phyloP scores from a whole-genome alignment of 768 basidiomycete genomes.

The Glaciozyma antarctica region DNA sequence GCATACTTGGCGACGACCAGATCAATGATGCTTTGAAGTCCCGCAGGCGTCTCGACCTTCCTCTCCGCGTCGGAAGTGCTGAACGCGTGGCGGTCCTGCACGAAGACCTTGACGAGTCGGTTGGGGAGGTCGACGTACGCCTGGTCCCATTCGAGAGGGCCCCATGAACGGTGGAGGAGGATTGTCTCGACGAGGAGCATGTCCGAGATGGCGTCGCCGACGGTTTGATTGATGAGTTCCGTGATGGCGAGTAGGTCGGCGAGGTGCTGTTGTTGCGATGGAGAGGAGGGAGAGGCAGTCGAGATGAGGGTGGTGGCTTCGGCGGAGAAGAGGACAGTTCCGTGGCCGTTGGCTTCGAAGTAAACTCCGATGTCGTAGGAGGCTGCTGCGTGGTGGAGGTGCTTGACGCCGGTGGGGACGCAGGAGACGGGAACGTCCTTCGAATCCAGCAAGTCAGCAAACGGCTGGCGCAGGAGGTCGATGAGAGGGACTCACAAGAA shows the following conservation, averaged over 20 bases:
- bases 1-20: constrained; percentile 66
- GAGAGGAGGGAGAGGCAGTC: constrained; percentile 3
- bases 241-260: constrained; percentile 56
- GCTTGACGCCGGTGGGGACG: constrained; percentile 92
- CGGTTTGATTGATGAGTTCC: constrained; percentile 89
- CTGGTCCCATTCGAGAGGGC: constrained; percentile 78
- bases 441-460: not conserved
- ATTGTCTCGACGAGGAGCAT: constrained; percentile 90
- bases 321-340: constrained; percentile 87
- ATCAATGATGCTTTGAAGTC: constrained; percentile 72
- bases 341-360: constrained; percentile 98
- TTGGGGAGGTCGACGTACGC: constrained; percentile 90
- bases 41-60: constrained; percentile 64
- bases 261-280: not conserved
- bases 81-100: constrained; percentile 63
- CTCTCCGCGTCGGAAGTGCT: constrained; percentile 90
- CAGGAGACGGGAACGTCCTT: constrained; percentile 90
- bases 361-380: constrained; percentile 93
- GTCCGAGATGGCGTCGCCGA: constrained; percentile 93
- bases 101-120: constrained; percentile 84
- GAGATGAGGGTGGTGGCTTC: constrained; percentile 52
- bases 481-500: constrained; percentile 40
- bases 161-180: constrained; percentile 75
- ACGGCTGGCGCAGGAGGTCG: not conserved
- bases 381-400: constrained; percentile 94